A percentile compares a stretch with the other conserved stretches of the same genome.
phyloP scores from a whole-genome alignment of 1,139 yeast genomes.

The Martiniozyma asiatica region DNA sequence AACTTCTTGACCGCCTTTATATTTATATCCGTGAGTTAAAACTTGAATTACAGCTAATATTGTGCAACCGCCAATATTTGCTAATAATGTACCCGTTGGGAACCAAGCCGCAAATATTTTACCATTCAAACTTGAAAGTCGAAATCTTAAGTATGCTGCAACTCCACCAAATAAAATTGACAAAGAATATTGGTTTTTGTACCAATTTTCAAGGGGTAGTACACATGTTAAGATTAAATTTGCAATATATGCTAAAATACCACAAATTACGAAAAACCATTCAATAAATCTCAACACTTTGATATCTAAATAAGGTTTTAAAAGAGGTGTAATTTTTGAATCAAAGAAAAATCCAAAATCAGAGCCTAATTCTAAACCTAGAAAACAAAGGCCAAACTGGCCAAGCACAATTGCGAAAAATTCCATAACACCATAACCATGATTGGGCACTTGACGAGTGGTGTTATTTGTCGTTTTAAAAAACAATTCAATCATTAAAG shows the following conservation, averaged over 20 bases:
- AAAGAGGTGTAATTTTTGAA: conserved; percentile 1
- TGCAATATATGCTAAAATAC: conserved; percentile 11
- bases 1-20: too few species aligned
- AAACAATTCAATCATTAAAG: conserved; percentile 53
- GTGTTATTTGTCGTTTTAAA: conserved; percentile 35
- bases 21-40: conserved; percentile 32
- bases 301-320: conserved; percentile 3
- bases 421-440: conserved; percentile 74
- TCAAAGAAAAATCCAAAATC: conserved; percentile 22
- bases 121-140: conserved; percentile 31
- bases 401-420: conserved; percentile 29
- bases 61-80: conserved; percentile 49
- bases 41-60: conserved; percentile 43
- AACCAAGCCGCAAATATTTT: conserved; percentile 24
- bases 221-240: conserved; percentile 15
- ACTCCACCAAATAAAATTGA: conserved; percentile 47
- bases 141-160: conserved; percentile 54
- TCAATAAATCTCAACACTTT: conserved; percentile 6
- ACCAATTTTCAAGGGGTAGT: conserved; percentile 18
- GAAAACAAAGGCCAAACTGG: conserved; percentile 27
- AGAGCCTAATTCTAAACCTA: conserved; percentile 32
- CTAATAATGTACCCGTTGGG: conserved; percentile 64
- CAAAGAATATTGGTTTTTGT: conserved; percentile 53
- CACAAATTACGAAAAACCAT: conserved; percentile 9
- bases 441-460: conserved; percentile 40